phyloP scores from a whole-genome alignment of 2,329 filamentous ascomycete species.

The Epichloe festucae region DNA sequence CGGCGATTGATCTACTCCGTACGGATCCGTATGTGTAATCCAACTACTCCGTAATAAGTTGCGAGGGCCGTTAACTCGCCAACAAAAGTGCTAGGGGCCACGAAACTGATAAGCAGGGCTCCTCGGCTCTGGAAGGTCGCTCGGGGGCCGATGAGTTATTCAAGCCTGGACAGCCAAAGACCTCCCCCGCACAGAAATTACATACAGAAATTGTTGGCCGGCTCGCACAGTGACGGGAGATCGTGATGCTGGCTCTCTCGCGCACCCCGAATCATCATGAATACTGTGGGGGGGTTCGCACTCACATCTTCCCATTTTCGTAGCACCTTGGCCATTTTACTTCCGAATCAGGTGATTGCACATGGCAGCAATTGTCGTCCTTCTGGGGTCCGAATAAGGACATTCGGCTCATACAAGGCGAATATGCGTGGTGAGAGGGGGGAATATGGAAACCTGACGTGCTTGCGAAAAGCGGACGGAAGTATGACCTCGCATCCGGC shows the following conservation, averaged over 20 bases:
- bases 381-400: no score
- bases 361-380: not conserved
- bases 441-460: conserved; percentile 1
- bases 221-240: not conserved
- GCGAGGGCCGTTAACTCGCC: conserved; percentile 1
- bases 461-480: conserved; percentile 10
- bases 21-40: not conserved
- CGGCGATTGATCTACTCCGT: not conserved
- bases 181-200: not conserved
- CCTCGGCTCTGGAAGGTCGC: not conserved
- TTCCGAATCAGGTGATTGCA: not conserved
- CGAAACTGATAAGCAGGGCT: conserved; percentile 4
- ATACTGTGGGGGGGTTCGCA: not conserved
- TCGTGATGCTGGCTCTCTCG: not conserved
- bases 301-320: not conserved
- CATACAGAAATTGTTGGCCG: not conserved
- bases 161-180: not conserved
- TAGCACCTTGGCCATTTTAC: not conserved
- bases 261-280: not conserved
- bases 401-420: no score
- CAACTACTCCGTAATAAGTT: not conserved
- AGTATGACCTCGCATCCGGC: conserved; percentile 12
- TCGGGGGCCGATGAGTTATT: conserved; percentile 2
- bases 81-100: not conserved
- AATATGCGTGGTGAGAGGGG: not conserved